Base-by-base conservation (phyloP, 2,329 filamentous ascomycete genomes). In the Fusarium nurragi region DNA sequence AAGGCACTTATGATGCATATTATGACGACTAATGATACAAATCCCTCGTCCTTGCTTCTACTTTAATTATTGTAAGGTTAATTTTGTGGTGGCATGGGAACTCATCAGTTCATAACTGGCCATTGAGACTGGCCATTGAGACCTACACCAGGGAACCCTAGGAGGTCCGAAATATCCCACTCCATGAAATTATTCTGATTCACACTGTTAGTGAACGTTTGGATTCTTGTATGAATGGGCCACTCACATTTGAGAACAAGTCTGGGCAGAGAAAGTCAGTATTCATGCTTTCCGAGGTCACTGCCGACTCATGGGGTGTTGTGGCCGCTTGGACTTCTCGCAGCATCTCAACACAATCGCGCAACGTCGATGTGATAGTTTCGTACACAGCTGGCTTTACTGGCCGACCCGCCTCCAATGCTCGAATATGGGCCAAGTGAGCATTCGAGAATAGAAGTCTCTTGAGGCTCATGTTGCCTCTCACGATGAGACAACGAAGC, bases 1-100 rank as follows among this genome's bases (percentile, higher is more conserved):
- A 83, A 67, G 86, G 86, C 5, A 77, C 75, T n/a, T 87, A 86
- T 70, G 82, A 87, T 64, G 80, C 79, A 39, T 81, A 83, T 67
- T 84, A 83, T 73, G 84, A 85, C 54, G 82, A 84, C 39, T 72
- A 52, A 56, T 30, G 45, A 56, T 30, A 49, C 4, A 19, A 38
- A 16, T 38, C n/a, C 40, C 30, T 21, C 23, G 8, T 16, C 11
- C 18, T 9, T 34, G 19, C 14, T 38, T 28, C 18, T 25, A 10
- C 18, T 13, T 32, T 19, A 22, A 11, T 19, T 22, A 10, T 5
- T 26, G 23, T 26, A 12, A n/a, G n/a, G 21, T 11, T 23, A 5
- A 7, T 25, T 21, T 4, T 25, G 9, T 18, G 23, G 21, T 43
- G 10, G 36, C 36, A n/a, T 25, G 38, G 26, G 18, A 39, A 47